These are phyloP conservation scores for Gamsiella multidivaricata DNA, from an alignment of 192 early-diverging fungal genomes.

Conservation along the genomic window DNA sequence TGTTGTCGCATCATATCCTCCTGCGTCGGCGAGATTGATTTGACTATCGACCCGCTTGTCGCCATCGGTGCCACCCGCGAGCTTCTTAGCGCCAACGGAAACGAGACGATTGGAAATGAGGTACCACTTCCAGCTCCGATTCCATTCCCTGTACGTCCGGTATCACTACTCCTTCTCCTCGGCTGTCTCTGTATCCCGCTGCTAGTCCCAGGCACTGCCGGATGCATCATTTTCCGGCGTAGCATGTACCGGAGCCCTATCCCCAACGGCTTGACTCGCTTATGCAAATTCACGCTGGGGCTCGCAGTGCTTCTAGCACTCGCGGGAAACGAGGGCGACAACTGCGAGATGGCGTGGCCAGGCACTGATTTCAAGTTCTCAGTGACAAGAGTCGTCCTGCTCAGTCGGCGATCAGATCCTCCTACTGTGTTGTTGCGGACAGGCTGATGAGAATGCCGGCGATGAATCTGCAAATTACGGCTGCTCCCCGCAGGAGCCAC, in stretches of 20 bases:
- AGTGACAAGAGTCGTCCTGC: not conserved
- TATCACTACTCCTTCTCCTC: conserved; percentile 5
- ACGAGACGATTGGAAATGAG: not conserved
- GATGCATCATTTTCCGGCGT: conserved; percentile 31
- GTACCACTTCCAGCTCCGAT: not conserved
- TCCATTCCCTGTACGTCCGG: not conserved
- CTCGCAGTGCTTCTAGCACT: not conserved
- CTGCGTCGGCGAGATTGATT: not conserved
- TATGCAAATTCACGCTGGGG: conserved; percentile 27
- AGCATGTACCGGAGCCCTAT: conserved; percentile 46
- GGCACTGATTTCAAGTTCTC: no score
- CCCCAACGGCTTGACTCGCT: conserved; percentile 35
- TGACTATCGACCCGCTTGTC: not conserved
- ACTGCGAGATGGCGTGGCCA: no score
- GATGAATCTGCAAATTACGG: not conserved
- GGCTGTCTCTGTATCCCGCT: not conserved
- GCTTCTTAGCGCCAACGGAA: not conserved
- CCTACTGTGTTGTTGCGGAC: not conserved
- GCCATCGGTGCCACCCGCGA: not conserved
- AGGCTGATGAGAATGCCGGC: conserved; percentile 8
- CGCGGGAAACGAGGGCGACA: no score
- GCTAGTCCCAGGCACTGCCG: not conserved
- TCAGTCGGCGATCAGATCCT: conserved; percentile 7
- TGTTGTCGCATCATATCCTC: not conserved
- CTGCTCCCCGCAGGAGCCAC: not conserved